Conservation (phyloP, 2,329 filamentous ascomycete genomes). For the Claviceps digitariae region DNA sequence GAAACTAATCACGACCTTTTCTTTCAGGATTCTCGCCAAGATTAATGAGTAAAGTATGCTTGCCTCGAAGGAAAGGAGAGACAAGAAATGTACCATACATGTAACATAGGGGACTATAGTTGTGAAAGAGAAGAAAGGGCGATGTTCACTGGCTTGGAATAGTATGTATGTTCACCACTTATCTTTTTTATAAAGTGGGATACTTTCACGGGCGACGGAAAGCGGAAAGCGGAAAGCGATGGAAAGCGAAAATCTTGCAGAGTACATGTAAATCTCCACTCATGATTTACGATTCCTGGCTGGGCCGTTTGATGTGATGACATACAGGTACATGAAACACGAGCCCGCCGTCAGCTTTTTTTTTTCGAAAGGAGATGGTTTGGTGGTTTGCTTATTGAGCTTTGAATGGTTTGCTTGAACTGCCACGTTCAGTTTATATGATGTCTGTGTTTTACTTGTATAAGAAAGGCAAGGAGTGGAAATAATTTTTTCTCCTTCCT, state of each 20-base stretch:
- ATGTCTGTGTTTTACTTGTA: too few species aligned
- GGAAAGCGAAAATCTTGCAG: constrained; percentile 9
- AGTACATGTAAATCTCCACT: constrained; percentile 17
- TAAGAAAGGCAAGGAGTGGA: too few species aligned
- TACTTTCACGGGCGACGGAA: constrained; percentile 1
- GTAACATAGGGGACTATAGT: constrained; percentile 17
- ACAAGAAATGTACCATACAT: constrained; percentile 21
- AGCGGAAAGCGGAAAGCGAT: constrained; percentile 6
- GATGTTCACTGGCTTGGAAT: neutral
- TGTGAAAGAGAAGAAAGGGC: neutral
- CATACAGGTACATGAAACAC: neutral
- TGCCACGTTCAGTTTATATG: too few species aligned
- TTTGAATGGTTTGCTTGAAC: too few species aligned
- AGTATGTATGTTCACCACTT: neutral
- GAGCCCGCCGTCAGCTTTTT: neutral
- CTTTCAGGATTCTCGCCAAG: constrained; percentile 82
- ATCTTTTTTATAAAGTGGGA: neutral
- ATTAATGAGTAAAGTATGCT: constrained; percentile 66
- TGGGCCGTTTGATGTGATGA: neutral
- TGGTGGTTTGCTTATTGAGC: too few species aligned
- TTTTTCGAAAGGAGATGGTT: neutral
- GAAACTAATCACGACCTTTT: neutral
- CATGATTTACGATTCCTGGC: neutral
- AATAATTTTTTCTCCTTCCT: too few species aligned
- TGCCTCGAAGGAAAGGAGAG: neutral